Conservation (phyloP, 2,329 filamentous ascomycete species). For the Fusarium clavum region DNA sequence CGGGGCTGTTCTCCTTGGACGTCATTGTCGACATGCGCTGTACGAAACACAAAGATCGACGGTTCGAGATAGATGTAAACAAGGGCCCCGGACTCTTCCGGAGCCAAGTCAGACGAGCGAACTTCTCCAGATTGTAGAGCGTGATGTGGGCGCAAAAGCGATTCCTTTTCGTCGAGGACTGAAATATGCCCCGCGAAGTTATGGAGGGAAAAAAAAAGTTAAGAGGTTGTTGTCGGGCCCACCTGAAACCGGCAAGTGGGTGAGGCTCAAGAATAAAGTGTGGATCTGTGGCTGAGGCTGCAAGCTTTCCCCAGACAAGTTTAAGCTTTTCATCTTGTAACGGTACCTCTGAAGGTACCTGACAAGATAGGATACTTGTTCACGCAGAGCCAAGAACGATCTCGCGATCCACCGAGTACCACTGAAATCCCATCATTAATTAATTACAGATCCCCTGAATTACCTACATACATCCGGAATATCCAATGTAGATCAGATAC, state of each 20-base stretch:
- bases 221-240: background rate
- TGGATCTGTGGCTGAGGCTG: constrained; percentile 1
- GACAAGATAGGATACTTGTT: background rate
- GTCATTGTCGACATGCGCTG: constrained; percentile 51
- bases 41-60: constrained; percentile 3
- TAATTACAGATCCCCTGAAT: background rate
- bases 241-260: background rate
- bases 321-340: constrained; percentile 8
- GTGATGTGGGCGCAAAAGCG: constrained; percentile 4
- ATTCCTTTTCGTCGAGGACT: background rate
- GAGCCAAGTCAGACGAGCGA: constrained; percentile 36
- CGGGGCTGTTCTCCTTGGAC: constrained; percentile 33
- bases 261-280: background rate
- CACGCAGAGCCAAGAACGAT: background rate
- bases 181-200: background rate
- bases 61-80: constrained; percentile 3
- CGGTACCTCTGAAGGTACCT: background rate
- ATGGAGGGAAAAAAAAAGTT: background rate
- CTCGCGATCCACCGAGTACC: background rate
- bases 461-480: background rate
- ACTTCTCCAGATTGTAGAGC: constrained; percentile 39
- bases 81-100: constrained; percentile 41
- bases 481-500: background rate
- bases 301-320: constrained; percentile 2
- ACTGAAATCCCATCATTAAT: background rate